Evolutionary conservation across 2,329 filamentous ascomycete genomes (phyloP).

Genomic region (Aspergillus terreus): DNA sequence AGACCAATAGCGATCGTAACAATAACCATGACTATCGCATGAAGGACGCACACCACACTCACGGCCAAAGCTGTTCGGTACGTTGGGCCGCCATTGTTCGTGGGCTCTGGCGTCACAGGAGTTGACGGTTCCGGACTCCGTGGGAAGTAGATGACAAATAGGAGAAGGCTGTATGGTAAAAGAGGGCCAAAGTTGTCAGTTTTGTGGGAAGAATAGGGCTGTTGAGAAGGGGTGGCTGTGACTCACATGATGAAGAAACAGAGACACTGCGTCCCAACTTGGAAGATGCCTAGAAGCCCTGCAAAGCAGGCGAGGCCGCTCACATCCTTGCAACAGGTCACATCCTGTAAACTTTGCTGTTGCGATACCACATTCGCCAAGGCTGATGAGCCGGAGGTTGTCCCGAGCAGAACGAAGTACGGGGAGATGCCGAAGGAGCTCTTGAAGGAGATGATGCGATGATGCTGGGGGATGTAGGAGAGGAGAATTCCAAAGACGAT

Average conservation of each 20-base stretch:
- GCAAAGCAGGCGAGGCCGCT: constrained; percentile 79
- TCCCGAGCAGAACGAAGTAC: constrained; percentile 91
- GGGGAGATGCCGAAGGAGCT: constrained; percentile 94
- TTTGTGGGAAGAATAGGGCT: background rate
- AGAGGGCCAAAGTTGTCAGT: constrained; percentile 1
- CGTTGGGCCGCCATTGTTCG: constrained; percentile 51
- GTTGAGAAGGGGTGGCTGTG: background rate
- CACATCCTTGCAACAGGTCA: constrained; percentile 80
- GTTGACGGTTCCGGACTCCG: constrained; percentile 51
- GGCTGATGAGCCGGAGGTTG: constrained; percentile 80
- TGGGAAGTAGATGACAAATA: constrained; percentile 95
- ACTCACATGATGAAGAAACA: constrained; percentile 89
- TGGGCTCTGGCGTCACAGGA: constrained; percentile 36
- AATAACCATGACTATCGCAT: constrained; percentile 67
- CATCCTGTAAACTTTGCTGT: constrained; percentile 75
- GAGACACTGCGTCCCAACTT: constrained; percentile 87
- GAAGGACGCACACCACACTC: constrained; percentile 66
- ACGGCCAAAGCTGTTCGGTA: constrained; percentile 79
- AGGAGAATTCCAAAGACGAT: constrained; percentile 84
- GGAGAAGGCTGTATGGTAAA: constrained; percentile 61
- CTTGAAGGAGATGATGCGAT: constrained; percentile 78
- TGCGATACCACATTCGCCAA: constrained; percentile 91
- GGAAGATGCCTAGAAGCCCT: constrained; percentile 80
- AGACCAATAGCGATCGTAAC: constrained; percentile 63
- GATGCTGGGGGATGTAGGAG: constrained; percentile 92